Evolutionary conservation across 2,329 filamentous ascomycete species (phyloP), one percentile per base, ranked within the genome.

Genomic region (Aureobasidium vineae): DNA sequence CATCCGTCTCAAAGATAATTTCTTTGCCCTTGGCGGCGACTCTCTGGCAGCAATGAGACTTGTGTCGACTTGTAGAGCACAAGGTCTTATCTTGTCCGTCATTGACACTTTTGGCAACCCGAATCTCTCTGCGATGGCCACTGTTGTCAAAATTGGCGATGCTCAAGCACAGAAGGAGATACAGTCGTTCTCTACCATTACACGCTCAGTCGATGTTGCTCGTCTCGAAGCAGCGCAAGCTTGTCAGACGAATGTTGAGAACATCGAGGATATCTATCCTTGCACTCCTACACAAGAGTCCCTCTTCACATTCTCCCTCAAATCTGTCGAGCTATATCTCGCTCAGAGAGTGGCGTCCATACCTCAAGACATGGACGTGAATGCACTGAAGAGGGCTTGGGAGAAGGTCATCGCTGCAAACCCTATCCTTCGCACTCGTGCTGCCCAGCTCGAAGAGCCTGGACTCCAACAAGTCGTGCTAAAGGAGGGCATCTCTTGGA

Each of bases 21-120:
- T 83, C 72, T 80, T 82, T 57, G 74, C 75, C 19, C 71, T 82
- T 1, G 81, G 81, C 16, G 81, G 81, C 21, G 79, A 82, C 63
- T 82, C 80, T 0, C 75, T 82, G 5, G 70, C 74, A 3, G 81
- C 80, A 0, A 82, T 83, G 78, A 75, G 74, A 45, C 73, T 82
- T 1, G 78, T 79, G 0, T 77, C 78, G 5, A 75, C 74, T 16
- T 76, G 76, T 26, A 75, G 78, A 8, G 63, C 71, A 1, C 70
- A 75, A 43, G 77, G 77, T 3, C 68, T 78, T 8, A 71, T 71
- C 16, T 68, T 82, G 1, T 77, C 75, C 0, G 81, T 83, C 2
- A 75, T 77, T 5, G 76, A 80, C 52, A 76, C 81, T 26, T 82
- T 83, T 70, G 63, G 69, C 2, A 74, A 80, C 60, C 78, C 80